Evolutionary conservation across 139 green algal species (phyloP).

Genomic region (Picochlorum sp.): DNA sequence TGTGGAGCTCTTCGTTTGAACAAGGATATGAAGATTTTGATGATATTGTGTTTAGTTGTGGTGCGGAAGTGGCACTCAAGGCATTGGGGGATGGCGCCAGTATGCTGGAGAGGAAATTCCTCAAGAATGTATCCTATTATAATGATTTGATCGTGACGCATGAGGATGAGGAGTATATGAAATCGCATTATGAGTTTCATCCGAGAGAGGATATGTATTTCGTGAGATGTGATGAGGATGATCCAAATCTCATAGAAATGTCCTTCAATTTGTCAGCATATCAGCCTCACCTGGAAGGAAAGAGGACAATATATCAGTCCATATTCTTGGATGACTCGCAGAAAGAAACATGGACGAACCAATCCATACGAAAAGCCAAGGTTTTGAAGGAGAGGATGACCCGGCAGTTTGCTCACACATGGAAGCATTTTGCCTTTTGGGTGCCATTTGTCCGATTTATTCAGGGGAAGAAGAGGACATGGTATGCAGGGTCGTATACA

Average conservation of each 20-base stretch:
- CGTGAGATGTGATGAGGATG: constrained; percentile 44
- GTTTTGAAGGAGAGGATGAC: constrained; percentile 44
- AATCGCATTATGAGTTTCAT: constrained; percentile 41
- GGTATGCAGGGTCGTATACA: constrained; percentile 46
- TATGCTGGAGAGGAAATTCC: constrained; percentile 42
- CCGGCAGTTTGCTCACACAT: constrained; percentile 64
- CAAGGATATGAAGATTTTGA: constrained; percentile 31
- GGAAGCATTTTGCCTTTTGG: constrained; percentile 55
- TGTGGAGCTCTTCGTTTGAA: constrained; percentile 1
- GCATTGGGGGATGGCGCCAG: constrained; percentile 25
- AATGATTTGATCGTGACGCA: constrained; percentile 62
- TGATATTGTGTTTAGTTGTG: constrained; percentile 55
- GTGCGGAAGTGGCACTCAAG: constrained; percentile 40
- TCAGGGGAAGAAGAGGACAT: constrained; percentile 40
- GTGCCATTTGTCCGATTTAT: constrained; percentile 51
- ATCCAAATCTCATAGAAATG: constrained; percentile 57
- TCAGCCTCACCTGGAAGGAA: constrained; percentile 45
- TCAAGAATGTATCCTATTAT: constrained; percentile 55
- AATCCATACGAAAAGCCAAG: constrained; percentile 30
- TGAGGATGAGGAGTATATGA: constrained; percentile 58
- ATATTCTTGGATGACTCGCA: constrained; percentile 50
- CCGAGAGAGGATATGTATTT: constrained; percentile 63
- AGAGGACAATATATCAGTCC: constrained; percentile 49
- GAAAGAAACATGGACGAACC: constrained; percentile 40
- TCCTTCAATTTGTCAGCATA: constrained; percentile 61